Conservation (phyloP, 495 filamentous ascomycete genomes). For the Penicillium chermesinum region DNA sequence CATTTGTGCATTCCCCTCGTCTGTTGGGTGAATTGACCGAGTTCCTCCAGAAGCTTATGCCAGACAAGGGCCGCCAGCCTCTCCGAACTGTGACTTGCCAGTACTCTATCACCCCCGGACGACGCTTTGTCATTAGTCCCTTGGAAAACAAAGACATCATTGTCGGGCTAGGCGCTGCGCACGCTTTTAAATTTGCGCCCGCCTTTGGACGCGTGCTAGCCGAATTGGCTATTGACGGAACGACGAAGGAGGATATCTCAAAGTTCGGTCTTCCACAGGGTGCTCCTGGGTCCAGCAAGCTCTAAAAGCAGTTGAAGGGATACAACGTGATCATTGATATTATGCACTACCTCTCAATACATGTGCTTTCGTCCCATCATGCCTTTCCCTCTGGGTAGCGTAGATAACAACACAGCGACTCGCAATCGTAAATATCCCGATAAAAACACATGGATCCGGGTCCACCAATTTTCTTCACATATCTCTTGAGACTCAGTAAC, state of each 20-base stretch:
- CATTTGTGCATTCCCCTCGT: constrained; percentile 22
- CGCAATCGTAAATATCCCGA: too few relatives aligned
- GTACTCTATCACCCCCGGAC: constrained; percentile 26
- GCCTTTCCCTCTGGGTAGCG: too few relatives aligned
- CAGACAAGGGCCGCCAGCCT: constrained; percentile 20
- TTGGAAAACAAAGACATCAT: constrained; percentile 23
- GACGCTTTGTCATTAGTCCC: constrained; percentile 25
- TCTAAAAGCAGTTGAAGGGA: too few relatives aligned
- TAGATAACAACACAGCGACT: too few relatives aligned
- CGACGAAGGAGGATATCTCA: constrained; percentile 26
- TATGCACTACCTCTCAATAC: too few relatives aligned
- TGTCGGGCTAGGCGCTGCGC: constrained; percentile 24
- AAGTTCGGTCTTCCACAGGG: constrained; percentile 11
- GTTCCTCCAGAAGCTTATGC: constrained; percentile 20
- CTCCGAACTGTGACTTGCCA: constrained; percentile 29
- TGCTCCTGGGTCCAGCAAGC: constrained; percentile 2
- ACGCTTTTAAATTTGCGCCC: constrained; percentile 31
- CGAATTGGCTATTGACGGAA: constrained; percentile 26
- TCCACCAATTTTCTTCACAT: too few relatives aligned
- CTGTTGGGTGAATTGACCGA: constrained; percentile 16
- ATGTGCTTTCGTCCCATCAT: too few relatives aligned
- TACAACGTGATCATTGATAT: too few relatives aligned
- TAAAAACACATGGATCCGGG: too few relatives aligned
- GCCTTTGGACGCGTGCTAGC: constrained; percentile 27
- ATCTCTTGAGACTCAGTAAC: too few relatives aligned